Base-by-base conservation (phyloP, 306 rosid genomes). In the Dalbergia oliveri region DNA sequence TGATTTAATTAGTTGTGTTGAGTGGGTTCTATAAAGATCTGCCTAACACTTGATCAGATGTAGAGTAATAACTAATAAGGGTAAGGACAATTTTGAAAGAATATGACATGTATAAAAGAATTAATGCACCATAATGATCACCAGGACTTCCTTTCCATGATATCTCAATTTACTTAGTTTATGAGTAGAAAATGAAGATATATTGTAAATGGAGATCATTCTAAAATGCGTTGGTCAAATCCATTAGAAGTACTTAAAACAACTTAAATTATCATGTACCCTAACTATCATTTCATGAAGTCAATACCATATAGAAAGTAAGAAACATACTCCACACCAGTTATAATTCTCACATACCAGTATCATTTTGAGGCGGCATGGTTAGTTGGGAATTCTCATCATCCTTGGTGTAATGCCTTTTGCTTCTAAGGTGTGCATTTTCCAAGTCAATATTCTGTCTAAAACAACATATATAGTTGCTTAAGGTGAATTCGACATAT, bases 371-470 rank as follows among this genome's bases (percentile, higher is more conserved):
- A 47, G 59, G 82, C 31, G 31, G 31, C 72, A 54, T 86, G 60
- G 70, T 79, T 71, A 77, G 73, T 64, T 87, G 60, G 45, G 88
- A 88, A 47, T 73, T 66, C 67, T 82, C 83, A 39, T 58, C 59
- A 53, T 81, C 88, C 66, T 80, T 83, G 37, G 82, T 61, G 11
- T 19, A 9, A 80, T 82, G 91, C 81, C 84, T 81, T 80, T 87
- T 93, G 84, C 88, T 88, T 88, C 87, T 90, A 78, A 91, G 90
- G 12, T 89, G 87, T 31, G 94, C 87, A 64, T 91, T 89, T 83
- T 91, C 91, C 88, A 91, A 88, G 77, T 91, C 97, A 75, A 91
- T 91, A 71, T 88, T 89, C 94, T 82, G 97, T 87, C 97, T 91
- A 82, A 85, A 88, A 13, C 6, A 57, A 77, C 11, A 84, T 45